phyloP scores from a whole-genome alignment of 345 rosid genomes.

The Rubroshorea leprosula region DNA sequence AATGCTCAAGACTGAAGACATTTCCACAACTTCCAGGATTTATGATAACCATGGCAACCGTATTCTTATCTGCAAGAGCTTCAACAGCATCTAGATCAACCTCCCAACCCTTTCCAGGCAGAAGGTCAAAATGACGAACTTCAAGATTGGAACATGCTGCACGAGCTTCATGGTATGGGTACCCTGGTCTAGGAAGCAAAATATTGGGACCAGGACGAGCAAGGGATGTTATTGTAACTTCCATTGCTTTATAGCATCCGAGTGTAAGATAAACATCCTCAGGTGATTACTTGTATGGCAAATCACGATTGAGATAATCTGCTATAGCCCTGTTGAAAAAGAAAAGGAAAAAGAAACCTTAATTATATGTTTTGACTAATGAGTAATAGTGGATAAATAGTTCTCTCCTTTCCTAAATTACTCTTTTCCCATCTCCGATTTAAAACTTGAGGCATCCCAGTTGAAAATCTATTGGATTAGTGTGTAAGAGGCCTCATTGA shows the following conservation, averaged over 20 bases:
- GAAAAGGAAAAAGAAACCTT: not conserved
- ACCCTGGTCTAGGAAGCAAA: slow-evolving; percentile 63
- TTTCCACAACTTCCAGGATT: slow-evolving; percentile 67
- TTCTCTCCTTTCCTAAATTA: no score
- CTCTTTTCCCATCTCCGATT: no score
- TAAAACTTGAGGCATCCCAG: no score
- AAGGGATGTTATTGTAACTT: slow-evolving; percentile 36
- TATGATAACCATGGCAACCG: slow-evolving; percentile 54
- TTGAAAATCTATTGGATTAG: no score
- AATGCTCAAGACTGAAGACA: slow-evolving; percentile 50
- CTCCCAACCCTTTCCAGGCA: slow-evolving; percentile 60
- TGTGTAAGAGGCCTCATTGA: no score
- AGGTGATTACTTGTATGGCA: slow-evolving; percentile 48
- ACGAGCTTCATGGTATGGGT: slow-evolving; percentile 47
- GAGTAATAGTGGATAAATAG: no score
- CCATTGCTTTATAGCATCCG: slow-evolving; percentile 62
- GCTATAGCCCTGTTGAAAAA: slow-evolving; percentile 51
- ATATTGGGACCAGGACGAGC: slow-evolving; percentile 58
- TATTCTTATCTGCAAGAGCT: slow-evolving; percentile 56
- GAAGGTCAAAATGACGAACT: slow-evolving; percentile 55
- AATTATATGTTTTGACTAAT: not conserved
- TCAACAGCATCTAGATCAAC: slow-evolving; percentile 56
- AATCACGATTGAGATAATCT: slow-evolving; percentile 43
- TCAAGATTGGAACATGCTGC: slow-evolving; percentile 38
- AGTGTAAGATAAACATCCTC: slow-evolving; percentile 46